phyloP scores from a whole-genome alignment of 805 yeast species.

The Candida arabinofermentans region DNA sequence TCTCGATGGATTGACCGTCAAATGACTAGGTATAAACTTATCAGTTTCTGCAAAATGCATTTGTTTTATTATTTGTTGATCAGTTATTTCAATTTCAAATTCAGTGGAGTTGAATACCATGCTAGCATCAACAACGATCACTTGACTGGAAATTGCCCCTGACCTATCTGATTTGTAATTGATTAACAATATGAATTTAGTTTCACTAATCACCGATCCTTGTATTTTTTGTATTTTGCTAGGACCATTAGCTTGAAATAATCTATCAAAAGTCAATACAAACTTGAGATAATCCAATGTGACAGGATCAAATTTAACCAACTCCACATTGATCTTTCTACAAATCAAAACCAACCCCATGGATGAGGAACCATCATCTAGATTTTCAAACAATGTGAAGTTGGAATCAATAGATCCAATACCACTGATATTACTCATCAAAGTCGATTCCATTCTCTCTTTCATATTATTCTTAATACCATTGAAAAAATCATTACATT shows the following conservation, averaged over 20 bases:
- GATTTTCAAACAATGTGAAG: constrained; percentile 4
- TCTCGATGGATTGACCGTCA: constrained; percentile 31
- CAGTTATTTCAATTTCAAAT: constrained; percentile 5
- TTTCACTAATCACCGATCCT: constrained; percentile 5
- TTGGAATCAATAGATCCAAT: constrained; percentile 10
- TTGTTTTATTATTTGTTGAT: constrained; percentile 6
- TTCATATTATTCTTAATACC: constrained; percentile 21
- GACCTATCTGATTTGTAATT: constrained; percentile 1
- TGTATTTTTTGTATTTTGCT: constrained; percentile 5
- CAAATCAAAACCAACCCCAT: constrained; percentile 10
- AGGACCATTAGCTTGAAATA: not conserved
- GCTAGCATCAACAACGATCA: constrained; percentile 5
- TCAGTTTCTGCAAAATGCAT: constrained; percentile 5
- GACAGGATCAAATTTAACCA: constrained; percentile 10
- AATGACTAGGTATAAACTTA: constrained; percentile 27
- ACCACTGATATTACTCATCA: constrained; percentile 11
- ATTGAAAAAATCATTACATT: constrained; percentile 13
- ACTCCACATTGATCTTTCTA: constrained; percentile 9
- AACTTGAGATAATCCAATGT: constrained; percentile 2
- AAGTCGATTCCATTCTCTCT: constrained; percentile 9
- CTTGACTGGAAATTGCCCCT: not conserved
- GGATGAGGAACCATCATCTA: not conserved
- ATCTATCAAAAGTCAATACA: constrained; percentile 3
- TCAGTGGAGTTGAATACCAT: not conserved
- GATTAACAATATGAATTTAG: constrained; percentile 8